Evolutionary conservation across 2,329 filamentous ascomycete genomes (phyloP).

Genomic region (Pseudogymnoascus pannorum): DNA sequence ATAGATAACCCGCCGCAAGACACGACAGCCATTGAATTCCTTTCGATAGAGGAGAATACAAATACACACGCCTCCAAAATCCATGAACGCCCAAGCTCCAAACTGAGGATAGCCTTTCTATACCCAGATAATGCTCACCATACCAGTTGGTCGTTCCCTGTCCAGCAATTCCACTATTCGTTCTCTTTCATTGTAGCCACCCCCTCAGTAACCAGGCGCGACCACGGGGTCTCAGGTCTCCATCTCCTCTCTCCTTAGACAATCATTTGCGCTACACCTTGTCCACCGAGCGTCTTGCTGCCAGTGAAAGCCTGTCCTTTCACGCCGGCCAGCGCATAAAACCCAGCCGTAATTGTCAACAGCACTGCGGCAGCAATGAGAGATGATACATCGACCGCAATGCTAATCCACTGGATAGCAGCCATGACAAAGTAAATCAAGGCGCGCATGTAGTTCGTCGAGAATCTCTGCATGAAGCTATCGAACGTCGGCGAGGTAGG

Average conservation of each 20-base stretch:
- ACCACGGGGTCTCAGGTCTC: not conserved
- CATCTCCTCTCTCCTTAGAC: conserved; percentile 44
- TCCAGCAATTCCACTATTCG: conserved; percentile 6
- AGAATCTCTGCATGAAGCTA: conserved; percentile 79
- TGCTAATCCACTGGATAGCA: conserved; percentile 75
- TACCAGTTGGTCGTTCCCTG: not conserved
- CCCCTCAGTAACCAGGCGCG: conserved; percentile 1
- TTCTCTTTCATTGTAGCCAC: not conserved
- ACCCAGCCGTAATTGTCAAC: conserved; percentile 65
- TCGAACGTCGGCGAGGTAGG: conserved; percentile 90
- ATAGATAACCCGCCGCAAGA: conserved; percentile 11
- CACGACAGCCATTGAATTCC: not conserved
- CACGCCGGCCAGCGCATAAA: conserved; percentile 72
- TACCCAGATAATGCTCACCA: conserved; percentile 5
- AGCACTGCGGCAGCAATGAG: conserved; percentile 83
- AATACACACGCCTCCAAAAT: conserved; percentile 7
- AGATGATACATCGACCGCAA: conserved; percentile 56
- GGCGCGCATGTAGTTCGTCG: conserved; percentile 95
- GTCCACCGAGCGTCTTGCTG: conserved; percentile 92
- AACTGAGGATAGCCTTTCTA: conserved; percentile 4
- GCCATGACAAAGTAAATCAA: conserved; percentile 78
- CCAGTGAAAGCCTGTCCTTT: conserved; percentile 82
- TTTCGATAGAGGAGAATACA: conserved; percentile 8
- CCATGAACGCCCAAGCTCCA: conserved; percentile 2
- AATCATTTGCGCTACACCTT: conserved; percentile 96